These are phyloP conservation scores for Mycena epipterygia DNA, from an alignment of 768 basidiomycete species.

Conservation along the genomic window DNA sequence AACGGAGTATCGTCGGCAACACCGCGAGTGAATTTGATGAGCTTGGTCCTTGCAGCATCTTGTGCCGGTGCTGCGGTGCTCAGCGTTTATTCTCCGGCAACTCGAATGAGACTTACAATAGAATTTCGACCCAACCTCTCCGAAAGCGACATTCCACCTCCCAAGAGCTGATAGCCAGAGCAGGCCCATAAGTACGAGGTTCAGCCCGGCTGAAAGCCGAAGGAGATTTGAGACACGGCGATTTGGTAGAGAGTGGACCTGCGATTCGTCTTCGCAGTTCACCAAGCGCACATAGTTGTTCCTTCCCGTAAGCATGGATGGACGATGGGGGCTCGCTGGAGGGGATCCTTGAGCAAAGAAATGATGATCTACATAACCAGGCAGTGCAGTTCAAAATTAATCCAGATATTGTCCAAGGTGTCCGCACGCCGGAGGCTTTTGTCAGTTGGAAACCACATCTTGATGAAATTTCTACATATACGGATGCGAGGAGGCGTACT, in stretches of 20 bases:
- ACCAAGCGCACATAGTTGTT: not conserved
- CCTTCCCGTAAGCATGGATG: too few species aligned
- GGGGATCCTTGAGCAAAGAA: too few species aligned
- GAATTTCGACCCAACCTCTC: not conserved
- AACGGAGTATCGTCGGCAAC: slow-evolving; percentile 23
- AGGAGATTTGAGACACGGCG: not conserved
- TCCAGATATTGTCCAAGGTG: too few species aligned
- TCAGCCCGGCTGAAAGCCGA: not conserved
- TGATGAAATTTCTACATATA: too few species aligned
- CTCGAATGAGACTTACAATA: not conserved
- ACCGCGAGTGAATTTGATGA: slow-evolving; percentile 38
- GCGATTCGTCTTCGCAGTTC: not conserved
- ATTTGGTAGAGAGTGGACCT: not conserved
- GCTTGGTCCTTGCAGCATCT: slow-evolving; percentile 30
- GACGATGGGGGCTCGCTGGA: too few species aligned
- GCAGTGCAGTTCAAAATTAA: too few species aligned
- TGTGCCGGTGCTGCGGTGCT: slow-evolving; percentile 34
- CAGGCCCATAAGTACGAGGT: not conserved
- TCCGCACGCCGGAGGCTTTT: too few species aligned
- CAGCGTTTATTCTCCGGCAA: not conserved
- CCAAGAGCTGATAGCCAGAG: not conserved
- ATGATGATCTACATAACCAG: too few species aligned
- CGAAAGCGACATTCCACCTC: too few species aligned
- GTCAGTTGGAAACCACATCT: too few species aligned
- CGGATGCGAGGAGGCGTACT: too few species aligned